phyloP scores from a whole-genome alignment of 2,329 filamentous ascomycete genomes.

The Ophiostoma montium region DNA sequence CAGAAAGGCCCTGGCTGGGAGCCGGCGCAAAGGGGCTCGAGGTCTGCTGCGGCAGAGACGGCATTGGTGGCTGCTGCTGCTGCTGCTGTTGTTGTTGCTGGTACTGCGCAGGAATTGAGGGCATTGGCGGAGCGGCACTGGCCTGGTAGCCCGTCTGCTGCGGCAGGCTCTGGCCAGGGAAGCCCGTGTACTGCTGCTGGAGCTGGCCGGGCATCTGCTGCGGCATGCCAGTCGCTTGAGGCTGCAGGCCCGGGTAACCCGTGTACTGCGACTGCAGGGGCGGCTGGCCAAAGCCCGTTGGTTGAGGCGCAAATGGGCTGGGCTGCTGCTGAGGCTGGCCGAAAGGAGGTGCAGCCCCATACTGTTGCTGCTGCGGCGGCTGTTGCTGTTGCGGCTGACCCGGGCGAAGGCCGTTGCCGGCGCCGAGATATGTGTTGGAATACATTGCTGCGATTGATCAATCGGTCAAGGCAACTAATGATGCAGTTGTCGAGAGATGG shows the following conservation, averaged over 20 bases:
- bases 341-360: slow-evolving; percentile 35
- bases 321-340: slow-evolving; percentile 30
- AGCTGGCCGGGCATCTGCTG: slow-evolving; percentile 42
- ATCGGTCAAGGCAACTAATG: not conserved
- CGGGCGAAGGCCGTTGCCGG: slow-evolving; percentile 49
- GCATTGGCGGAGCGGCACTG: slow-evolving; percentile 40
- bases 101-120: slow-evolving; percentile 44
- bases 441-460: slow-evolving; percentile 52
- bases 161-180: slow-evolving; percentile 30
- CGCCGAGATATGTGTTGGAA: slow-evolving; percentile 74
- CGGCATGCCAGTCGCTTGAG: slow-evolving; percentile 30
- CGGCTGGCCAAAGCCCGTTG: slow-evolving; percentile 44
- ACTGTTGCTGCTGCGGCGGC: slow-evolving; percentile 20
- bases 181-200: slow-evolving; percentile 57
- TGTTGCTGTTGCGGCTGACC: slow-evolving; percentile 40
- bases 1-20: slow-evolving; percentile 22
- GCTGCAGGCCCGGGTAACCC: slow-evolving; percentile 41
- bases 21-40: slow-evolving; percentile 34
- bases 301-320: slow-evolving; percentile 42
- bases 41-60: slow-evolving; percentile 24
- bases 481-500: not conserved
- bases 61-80: slow-evolving; percentile 14
- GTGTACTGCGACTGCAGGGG: slow-evolving; percentile 45
- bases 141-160: slow-evolving; percentile 46
- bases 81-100: slow-evolving; percentile 39